These are phyloP conservation scores for Nakazawaea ernobii DNA, from an alignment of 805 yeast species.

Conservation along the genomic window DNA sequence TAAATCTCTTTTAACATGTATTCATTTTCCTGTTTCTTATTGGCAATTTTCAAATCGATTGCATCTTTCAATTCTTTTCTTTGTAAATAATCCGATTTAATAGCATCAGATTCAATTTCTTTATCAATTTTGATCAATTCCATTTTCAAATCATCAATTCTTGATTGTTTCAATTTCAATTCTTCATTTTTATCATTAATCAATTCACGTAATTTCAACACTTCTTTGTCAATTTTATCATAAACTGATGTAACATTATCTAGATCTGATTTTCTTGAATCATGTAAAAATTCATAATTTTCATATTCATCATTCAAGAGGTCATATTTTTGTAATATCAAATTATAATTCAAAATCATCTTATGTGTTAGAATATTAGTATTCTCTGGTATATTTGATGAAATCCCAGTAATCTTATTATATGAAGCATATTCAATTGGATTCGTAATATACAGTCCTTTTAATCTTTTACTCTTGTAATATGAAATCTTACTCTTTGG, in stretches of 20 bases:
- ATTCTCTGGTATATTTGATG: conserved; percentile 17
- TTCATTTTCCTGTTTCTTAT: conserved; percentile 43
- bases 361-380: conserved; percentile 55
- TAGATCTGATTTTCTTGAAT: conserved; percentile 35
- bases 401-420: conserved; percentile 29
- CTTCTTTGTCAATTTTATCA: conserved; percentile 39
- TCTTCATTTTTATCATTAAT: conserved; percentile 25
- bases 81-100: conserved; percentile 39
- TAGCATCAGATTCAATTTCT: conserved; percentile 21
- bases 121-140: conserved; percentile 22
- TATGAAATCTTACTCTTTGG: conserved; percentile 28
- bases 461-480: conserved; percentile 57
- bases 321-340: conserved; percentile 36
- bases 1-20: conserved; percentile 58
- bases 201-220: conserved; percentile 31
- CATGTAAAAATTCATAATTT: conserved; percentile 34
- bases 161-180: conserved; percentile 17
- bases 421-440: conserved; percentile 40
- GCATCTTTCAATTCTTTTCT: conserved; percentile 36
- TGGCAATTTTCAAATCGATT: conserved; percentile 40
- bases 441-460: conserved; percentile 56
- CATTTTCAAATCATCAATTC: conserved; percentile 15
- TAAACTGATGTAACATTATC: conserved; percentile 38
- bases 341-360: conserved; percentile 50
- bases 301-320: conserved; percentile 42